Conservation (phyloP, 768 basidiomycete genomes). For the Erythrobasidium yunnanense region DNA sequence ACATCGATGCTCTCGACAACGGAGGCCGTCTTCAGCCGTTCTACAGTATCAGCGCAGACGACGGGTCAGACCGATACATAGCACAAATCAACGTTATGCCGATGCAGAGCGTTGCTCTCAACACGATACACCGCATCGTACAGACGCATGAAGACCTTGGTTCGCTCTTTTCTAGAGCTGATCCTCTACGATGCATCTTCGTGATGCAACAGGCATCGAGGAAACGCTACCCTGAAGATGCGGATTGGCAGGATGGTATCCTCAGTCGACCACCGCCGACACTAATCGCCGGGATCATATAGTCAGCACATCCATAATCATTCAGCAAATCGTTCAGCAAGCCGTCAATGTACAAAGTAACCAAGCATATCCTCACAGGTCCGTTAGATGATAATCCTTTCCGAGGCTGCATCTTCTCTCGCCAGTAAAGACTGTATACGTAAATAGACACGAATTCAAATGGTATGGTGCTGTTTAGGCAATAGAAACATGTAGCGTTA, state of each 20-base stretch:
- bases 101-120: not conserved
- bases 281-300: too few species aligned
- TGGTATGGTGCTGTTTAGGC: too few species aligned
- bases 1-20: constrained; percentile 17
- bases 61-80: constrained; percentile 23
- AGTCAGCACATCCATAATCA: too few species aligned
- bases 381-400: too few species aligned
- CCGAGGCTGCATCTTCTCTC: too few species aligned
- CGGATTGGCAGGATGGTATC: constrained; percentile 4
- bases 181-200: constrained; percentile 1
- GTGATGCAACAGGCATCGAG: not conserved
- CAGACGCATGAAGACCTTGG: constrained; percentile 7
- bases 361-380: too few species aligned
- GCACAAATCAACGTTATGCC: constrained; percentile 21
- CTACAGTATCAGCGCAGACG: constrained; percentile 19
- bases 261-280: not conserved
- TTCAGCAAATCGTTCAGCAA: too few species aligned
- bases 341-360: too few species aligned
- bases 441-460: too few species aligned
- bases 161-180: constrained; percentile 2
- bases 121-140: not conserved
- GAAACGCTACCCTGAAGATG: constrained; percentile 16
- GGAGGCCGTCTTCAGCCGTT: constrained; percentile 18
- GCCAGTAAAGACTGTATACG: too few species aligned
- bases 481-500: too few species aligned